Percentiles rank a stretch among this genome's conserved stretches.
phyloP scores from a whole-genome alignment of 306 rosid genomes.

The Boehmeria nivea region DNA sequence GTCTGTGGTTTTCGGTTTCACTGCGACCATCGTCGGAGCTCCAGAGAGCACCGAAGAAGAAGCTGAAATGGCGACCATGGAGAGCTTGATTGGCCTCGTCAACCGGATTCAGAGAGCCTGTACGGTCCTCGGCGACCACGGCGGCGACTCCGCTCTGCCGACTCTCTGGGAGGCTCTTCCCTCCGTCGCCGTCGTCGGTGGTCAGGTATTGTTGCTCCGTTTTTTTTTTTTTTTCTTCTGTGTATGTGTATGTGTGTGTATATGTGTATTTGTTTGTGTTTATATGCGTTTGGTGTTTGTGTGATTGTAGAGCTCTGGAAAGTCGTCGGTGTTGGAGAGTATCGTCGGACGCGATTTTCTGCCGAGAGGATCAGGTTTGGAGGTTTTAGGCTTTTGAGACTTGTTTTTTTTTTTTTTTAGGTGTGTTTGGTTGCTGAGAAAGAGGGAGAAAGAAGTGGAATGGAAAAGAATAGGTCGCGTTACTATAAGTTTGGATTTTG shows the following conservation, averaged over 20 bases:
- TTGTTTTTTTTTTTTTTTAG: background rate
- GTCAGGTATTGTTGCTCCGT: constrained; percentile 12
- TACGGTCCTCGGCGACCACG: constrained; percentile 31
- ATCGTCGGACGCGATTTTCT: constrained; percentile 89
- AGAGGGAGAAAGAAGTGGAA: constrained; percentile 1
- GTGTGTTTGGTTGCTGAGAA: constrained; percentile 19
- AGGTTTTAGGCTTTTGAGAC: background rate
- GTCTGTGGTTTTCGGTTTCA: background rate
- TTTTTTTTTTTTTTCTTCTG: background rate
- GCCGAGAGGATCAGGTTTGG: constrained; percentile 76
- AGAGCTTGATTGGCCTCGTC: constrained; percentile 34
- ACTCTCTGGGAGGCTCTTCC: constrained; percentile 53
- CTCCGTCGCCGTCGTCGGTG: constrained; percentile 34
- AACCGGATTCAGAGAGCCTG: constrained; percentile 36
- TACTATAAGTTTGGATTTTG: background rate
- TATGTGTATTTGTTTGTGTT: background rate
- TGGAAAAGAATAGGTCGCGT: background rate
- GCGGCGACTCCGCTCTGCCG: constrained; percentile 33
- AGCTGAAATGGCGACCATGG: constrained; percentile 27
- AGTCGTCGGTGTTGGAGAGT: constrained; percentile 75
- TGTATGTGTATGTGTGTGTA: background rate
- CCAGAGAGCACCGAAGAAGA: background rate
- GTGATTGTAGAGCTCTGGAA: constrained; percentile 70
- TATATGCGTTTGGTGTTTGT: constrained; percentile 1
- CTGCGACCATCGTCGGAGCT: background rate